Evolutionary conservation across 2,329 filamentous ascomycete genomes (phyloP).

Genomic region (Fusarium liriodendri): DNA sequence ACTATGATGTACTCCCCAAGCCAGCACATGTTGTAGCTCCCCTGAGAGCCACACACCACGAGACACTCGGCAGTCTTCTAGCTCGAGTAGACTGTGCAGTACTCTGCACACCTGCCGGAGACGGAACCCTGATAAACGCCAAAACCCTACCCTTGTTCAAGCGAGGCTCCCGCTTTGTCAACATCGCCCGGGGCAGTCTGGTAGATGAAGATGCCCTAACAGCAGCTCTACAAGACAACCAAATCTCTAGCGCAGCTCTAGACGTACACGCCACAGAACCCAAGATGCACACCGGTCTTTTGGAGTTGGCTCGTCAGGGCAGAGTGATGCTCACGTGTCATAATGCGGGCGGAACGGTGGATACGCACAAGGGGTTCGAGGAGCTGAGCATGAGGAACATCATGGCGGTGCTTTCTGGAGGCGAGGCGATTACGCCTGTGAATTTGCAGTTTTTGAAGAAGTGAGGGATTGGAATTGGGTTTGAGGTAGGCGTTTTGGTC

Average conservation of each 20-base stretch:
- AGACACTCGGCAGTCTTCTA: conserved; percentile 63
- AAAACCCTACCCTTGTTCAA: conserved; percentile 63
- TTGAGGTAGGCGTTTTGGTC: conserved; percentile 8
- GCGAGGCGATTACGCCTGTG: conserved; percentile 68
- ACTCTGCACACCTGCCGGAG: conserved; percentile 66
- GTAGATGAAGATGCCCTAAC: conserved; percentile 74
- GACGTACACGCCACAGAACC: conserved; percentile 75
- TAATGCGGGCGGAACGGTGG: conserved; percentile 74
- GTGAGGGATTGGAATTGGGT: background rate
- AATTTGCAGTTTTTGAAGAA: conserved; percentile 65
- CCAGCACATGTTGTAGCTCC: conserved; percentile 53
- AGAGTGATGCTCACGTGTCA: conserved; percentile 73
- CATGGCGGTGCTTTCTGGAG: conserved; percentile 65
- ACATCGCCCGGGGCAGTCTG: conserved; percentile 72
- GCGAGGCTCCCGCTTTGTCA: conserved; percentile 69
- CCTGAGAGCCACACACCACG: conserved; percentile 62
- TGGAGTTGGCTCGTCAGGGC: conserved; percentile 50
- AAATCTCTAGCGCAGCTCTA: conserved; percentile 65
- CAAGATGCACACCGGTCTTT: conserved; percentile 59
- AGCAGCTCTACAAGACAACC: conserved; percentile 65
- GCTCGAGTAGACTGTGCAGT: conserved; percentile 68
- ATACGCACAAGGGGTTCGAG: conserved; percentile 75
- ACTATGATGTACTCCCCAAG: conserved; percentile 69
- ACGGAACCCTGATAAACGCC: conserved; percentile 59
- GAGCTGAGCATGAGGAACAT: conserved; percentile 75